Evolutionary conservation across 257 asterid species (phyloP).

Genomic region (Fraxinus americana): DNA sequence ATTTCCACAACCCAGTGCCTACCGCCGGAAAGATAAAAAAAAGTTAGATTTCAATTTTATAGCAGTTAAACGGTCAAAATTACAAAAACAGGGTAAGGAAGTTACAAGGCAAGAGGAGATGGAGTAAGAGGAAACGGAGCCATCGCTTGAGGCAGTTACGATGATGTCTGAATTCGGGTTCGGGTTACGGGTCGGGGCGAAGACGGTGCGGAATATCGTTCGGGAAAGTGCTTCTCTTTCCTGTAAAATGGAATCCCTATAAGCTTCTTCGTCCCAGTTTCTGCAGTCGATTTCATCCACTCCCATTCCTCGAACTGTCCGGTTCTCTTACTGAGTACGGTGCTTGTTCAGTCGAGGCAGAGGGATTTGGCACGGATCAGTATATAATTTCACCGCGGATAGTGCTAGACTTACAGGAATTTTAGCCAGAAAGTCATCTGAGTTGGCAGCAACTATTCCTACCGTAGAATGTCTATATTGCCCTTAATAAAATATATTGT

Average conservation of each 20-base stretch:
- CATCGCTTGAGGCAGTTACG: constrained; percentile 81
- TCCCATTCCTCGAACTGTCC: constrained; percentile 28
- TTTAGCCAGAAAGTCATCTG: too few species aligned
- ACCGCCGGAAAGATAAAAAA: constrained; percentile 17
- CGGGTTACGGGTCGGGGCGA: constrained; percentile 60
- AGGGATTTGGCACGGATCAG: too few species aligned
- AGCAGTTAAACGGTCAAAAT: background rate
- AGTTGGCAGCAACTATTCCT: too few species aligned
- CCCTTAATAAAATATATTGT: too few species aligned
- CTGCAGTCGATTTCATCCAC: constrained; percentile 68
- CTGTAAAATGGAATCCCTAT: constrained; percentile 66
- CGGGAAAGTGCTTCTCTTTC: constrained; percentile 63
- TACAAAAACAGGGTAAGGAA: background rate
- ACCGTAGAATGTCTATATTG: too few species aligned
- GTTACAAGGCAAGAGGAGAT: constrained; percentile 72
- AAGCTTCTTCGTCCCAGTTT: constrained; percentile 80
- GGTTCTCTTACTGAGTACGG: background rate
- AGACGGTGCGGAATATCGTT: constrained; percentile 85
- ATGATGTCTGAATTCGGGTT: constrained; percentile 64
- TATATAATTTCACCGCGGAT: too few species aligned
- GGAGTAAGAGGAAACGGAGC: constrained; percentile 76
- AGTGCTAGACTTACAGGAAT: too few species aligned
- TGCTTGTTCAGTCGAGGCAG: too few species aligned
- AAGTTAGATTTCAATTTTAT: background rate
- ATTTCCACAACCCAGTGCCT: constrained; percentile 64